Evolutionary conservation across 192 early-diverging fungal species (phyloP).

Genomic region (Jimgerdemannia flammicorona): DNA sequence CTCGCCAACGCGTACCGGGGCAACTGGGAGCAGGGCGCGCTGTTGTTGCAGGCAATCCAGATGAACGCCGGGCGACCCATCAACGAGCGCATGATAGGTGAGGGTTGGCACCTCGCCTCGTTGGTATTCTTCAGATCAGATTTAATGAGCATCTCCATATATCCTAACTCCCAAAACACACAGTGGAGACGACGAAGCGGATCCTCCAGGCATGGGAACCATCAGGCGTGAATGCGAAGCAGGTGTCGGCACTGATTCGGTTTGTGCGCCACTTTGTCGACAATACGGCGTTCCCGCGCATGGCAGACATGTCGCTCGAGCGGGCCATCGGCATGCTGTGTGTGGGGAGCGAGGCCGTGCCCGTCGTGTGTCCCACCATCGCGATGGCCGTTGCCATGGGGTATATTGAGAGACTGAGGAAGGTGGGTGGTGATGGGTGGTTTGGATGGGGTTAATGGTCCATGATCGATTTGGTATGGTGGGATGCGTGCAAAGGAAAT

Average conservation of each 20-base stretch:
- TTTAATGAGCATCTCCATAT: neutral
- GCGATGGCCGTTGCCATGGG: neutral
- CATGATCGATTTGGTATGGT: neutral
- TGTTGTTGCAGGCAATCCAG: neutral
- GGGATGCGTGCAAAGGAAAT: no score
- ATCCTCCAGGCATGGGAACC: neutral
- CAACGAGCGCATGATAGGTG: neutral
- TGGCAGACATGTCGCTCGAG: neutral
- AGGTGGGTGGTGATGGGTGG: neutral
- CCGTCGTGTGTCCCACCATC: neutral
- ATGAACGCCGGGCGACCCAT: neutral
- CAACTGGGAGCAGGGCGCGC: neutral
- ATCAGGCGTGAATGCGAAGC: neutral
- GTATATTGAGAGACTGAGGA: neutral
- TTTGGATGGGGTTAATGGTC: neutral
- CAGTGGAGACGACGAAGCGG: neutral
- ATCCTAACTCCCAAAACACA: neutral
- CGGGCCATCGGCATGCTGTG: neutral
- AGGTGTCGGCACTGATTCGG: neutral
- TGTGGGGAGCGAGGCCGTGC: neutral
- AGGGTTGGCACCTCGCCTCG: neutral
- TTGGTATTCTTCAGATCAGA: neutral
- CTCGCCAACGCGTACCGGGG: neutral
- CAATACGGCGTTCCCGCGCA: neutral
- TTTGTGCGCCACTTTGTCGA: neutral